Base-by-base conservation (phyloP, 2,329 filamentous ascomycete genomes). In the Diatrype stigma region DNA sequence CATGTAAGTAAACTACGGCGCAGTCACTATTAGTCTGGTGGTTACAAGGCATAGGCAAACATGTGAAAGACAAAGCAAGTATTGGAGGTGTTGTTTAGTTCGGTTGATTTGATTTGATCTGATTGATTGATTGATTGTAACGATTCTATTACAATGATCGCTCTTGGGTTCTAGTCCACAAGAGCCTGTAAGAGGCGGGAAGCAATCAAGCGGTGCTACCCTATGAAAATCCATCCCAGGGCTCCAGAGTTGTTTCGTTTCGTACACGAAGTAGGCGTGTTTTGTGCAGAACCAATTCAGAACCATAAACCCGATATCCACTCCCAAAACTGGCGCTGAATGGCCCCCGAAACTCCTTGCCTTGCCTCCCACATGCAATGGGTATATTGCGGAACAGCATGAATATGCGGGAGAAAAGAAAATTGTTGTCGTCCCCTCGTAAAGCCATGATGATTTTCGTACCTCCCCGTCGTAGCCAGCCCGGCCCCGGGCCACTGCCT, bases 151-250 rank as follows among this genome's bases (percentile, higher is more conserved):
- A 59, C 50, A 55, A 42, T 56, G 52, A 51, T 45, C 8, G 42
- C 50, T 49, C 56, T 53, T 53, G 52, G 55, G 54, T 46, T 54
- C 47, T 45, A 49, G 54, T 61, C 57, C 60, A 53, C 47, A 56
- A 57, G 59, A 55, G 51, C 46, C 22, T 53, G 44, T 45, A 53
- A 57, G 62, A 62, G 58, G 59, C 46, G 59, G 53, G 51, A 50
- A 57, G 55, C 62, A 64, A 59, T 64, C 62, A 56, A 64, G 49
- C 61, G 62, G 61, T 64, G 62, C 55, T 55, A 45, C 52, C 53
- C 45, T 23, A 54, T 53, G 49, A 62, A 59, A 44, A 44, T 17
- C 40, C 21, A 44, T 17, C 40, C 21, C 22, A 8, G 22, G 7
- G 40, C 6, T 19, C 22, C 40, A 51, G 52, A n/a, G n/a, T n/a